Base-by-base conservation (phyloP, 2,329 filamentous ascomycete species). In the Talaromyces sp. region DNA sequence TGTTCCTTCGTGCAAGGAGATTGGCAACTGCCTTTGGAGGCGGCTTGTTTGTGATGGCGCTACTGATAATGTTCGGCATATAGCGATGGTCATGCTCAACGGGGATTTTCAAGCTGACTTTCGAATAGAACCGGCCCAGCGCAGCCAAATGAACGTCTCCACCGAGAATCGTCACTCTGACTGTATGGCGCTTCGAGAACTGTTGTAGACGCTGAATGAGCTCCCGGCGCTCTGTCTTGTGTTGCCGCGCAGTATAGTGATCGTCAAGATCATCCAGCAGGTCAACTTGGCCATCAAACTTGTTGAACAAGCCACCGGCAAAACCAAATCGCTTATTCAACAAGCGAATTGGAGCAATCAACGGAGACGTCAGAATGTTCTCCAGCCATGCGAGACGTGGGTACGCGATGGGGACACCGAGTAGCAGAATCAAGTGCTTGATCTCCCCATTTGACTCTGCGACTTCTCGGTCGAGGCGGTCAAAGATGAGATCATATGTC, bases 341-440 rank as follows among this genome's bases (percentile, higher is more conserved):
- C 64, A 98, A 88, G 70, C 92, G 93, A 71, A 97, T 86, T 0
- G 93, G 92, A 0, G 89, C 92, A 70, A 97, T 93, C 26, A 97
- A 67, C 0, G 93, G 93, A 63, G 91, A 96, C 17, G 84, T 84
- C 67, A 98, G 85, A 61, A 97, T 89, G 70, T 96, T 97, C 73
- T 98, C 93, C 4, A 97, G 82, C 93, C 93, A 97, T n/a, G 93
- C 95, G 58, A 97, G 82, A 67, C 93, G 91, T 1, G 81, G 82
- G 64, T 84, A 81, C 1, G 80, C 79, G 67, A 96, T 93, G 0
- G 92, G 90, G 24, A 90, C 86, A 59, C 89, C 89, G 2, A 88
- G 77, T 11, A 88, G 75, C 24, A 88, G 73, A 43, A 88, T 78
- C 24, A 88, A 70, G 68, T 88, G 86, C 73, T 85, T 87, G 70